These are phyloP conservation scores for Aureoboletus auriporus DNA, from an alignment of 768 basidiomycete species.

Conservation along the genomic window DNA sequence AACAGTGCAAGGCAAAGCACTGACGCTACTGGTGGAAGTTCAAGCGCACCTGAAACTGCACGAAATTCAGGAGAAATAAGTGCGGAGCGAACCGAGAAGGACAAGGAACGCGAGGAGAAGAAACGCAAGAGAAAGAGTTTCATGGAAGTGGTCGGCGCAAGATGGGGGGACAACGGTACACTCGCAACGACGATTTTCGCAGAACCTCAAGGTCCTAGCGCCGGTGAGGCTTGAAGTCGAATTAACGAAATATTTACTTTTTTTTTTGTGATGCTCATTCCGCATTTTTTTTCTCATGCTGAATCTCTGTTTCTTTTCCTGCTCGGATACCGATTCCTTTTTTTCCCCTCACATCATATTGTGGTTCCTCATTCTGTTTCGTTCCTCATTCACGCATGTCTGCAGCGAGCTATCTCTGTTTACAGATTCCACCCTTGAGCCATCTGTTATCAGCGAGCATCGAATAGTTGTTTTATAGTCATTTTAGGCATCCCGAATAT, in stretches of 20 bases:
- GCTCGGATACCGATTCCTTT: constrained; percentile 6
- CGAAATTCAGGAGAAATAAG: constrained; percentile 47
- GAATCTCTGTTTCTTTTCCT: constrained; percentile 2
- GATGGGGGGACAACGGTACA: constrained; percentile 21
- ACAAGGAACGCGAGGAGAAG: constrained; percentile 53
- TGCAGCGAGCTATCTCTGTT: constrained; percentile 3
- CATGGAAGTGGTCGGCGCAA: constrained; percentile 36
- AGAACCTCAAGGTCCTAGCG: constrained; percentile 10
- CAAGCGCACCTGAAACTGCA: constrained; percentile 38
- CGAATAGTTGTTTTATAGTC: constrained; percentile 21
- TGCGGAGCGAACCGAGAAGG: constrained; percentile 46
- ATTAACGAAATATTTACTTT: neutral
- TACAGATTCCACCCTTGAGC: neutral
- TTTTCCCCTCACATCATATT: constrained; percentile 8
- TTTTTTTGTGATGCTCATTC: constrained; percentile 7
- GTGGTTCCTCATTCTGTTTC: constrained; percentile 14
- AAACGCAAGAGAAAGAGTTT: constrained; percentile 61
- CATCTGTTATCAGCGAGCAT: neutral
- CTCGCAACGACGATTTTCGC: constrained; percentile 34
- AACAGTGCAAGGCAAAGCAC: constrained; percentile 12
- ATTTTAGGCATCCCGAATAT: constrained; percentile 1
- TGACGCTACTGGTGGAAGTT: constrained; percentile 15
- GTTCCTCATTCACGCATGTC: constrained; percentile 12
- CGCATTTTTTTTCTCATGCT: constrained; percentile 2
- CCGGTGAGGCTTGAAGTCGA: constrained; percentile 11